phyloP scores from a whole-genome alignment of 2,329 filamentous ascomycete species.

The Hypoxylon sp. region DNA sequence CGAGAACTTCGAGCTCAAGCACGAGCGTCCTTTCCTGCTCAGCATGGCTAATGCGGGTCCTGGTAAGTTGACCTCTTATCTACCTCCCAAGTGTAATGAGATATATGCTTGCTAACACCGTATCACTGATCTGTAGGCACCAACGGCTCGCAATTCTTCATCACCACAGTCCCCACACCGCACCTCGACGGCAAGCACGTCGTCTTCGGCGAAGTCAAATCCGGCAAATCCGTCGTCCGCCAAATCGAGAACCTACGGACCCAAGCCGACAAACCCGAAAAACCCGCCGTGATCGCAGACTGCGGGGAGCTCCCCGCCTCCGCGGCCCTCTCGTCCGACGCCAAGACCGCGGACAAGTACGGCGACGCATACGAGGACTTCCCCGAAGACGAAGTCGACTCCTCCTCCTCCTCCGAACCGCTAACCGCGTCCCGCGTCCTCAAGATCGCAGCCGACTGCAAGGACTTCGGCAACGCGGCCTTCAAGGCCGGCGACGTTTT shows the following conservation, averaged over 20 bases:
- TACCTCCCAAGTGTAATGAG: neutral
- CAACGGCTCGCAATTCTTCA: conserved; percentile 98
- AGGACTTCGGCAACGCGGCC: conserved; percentile 91
- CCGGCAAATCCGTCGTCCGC: conserved; percentile 90
- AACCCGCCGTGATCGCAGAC: conserved; percentile 81
- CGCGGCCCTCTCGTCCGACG: conserved; percentile 75
- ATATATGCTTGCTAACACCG: neutral
- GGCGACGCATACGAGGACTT: conserved; percentile 97
- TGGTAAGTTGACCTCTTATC: conserved; percentile 66
- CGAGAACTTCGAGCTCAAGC: conserved; percentile 93
- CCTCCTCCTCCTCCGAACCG: conserved; percentile 65
- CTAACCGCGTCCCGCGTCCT: conserved; percentile 78
- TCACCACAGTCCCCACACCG: conserved; percentile 94
- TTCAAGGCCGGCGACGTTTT: conserved; percentile 84
- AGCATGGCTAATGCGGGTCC: conserved; percentile 99
- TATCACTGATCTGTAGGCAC: conserved; percentile 70
- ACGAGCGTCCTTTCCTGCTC: conserved; percentile 92
- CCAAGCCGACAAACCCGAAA: conserved; percentile 81
- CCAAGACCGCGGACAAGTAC: conserved; percentile 81
- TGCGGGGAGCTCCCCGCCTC: conserved; percentile 87
- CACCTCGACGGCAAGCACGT: conserved; percentile 98
- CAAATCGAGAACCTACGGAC: conserved; percentile 89
- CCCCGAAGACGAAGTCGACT: conserved; percentile 94
- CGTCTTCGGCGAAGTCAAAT: conserved; percentile 94
- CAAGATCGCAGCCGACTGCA: conserved; percentile 86